A percentile compares a stretch with the other conserved stretches of the same genome.
phyloP scores from a whole-genome alignment of 768 basidiomycete species.

The Mycena filopes region DNA sequence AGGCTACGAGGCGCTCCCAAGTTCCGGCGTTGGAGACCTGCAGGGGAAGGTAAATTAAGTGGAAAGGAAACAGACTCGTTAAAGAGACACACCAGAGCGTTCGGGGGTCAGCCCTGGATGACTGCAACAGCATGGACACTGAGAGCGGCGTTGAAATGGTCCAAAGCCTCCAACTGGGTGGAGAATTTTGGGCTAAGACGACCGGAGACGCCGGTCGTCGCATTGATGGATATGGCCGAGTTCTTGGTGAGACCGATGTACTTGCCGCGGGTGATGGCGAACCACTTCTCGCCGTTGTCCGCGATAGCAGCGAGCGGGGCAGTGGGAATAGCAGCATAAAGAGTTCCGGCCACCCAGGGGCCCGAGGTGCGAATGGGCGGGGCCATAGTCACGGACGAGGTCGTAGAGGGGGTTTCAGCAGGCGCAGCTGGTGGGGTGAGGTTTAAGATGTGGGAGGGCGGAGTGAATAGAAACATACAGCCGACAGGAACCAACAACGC shows the following conservation, averaged over 20 bases:
- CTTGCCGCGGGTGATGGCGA: not conserved
- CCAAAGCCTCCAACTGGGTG: not conserved
- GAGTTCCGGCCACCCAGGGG: not conserved
- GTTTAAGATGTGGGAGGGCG: no score
- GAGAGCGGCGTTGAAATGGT: not conserved
- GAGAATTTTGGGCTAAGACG: not conserved
- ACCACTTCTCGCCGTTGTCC: constrained; percentile 2
- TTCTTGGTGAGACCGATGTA: not conserved
- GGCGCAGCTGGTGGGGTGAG: no score
- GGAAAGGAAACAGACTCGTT: no score
- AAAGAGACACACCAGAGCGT: no score
- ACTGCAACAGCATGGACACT: no score
- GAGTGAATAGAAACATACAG: no score
- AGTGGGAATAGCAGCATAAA: not conserved
- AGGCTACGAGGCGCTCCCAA: no score
- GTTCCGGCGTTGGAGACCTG: no score
- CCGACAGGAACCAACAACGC: no score
- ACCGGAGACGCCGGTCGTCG: not conserved
- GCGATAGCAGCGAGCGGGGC: not conserved
- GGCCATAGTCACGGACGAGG: not conserved
- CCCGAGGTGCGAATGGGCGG: not conserved
- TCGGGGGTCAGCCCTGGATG: no score
- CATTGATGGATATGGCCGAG: not conserved
- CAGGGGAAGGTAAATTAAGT: no score
- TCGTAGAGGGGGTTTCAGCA: not conserved